Evolutionary conservation across 768 basidiomycete species (phyloP).

Genomic region (Xerocomellus amylosporus): DNA sequence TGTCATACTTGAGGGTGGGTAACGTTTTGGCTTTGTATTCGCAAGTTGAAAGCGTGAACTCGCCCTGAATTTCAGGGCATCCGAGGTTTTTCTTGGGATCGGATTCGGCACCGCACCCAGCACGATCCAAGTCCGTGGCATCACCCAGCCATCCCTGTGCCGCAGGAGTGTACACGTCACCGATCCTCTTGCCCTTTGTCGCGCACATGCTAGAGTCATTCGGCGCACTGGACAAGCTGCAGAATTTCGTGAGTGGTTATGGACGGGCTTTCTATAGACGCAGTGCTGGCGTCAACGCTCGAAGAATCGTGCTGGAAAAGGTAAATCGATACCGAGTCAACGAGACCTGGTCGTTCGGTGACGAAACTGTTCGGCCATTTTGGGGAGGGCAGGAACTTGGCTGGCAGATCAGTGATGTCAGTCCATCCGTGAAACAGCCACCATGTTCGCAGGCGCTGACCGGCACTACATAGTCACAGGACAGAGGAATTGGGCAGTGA

Average conservation of each 20-base stretch:
- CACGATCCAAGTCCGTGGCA: constrained; percentile 62
- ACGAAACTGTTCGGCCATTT: constrained; percentile 72
- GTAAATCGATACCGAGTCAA: constrained; percentile 41
- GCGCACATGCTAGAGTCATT: constrained; percentile 88
- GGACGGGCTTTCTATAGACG: constrained; percentile 80
- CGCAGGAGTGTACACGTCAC: constrained; percentile 94
- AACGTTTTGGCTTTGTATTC: not conserved
- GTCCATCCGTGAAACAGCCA: not conserved
- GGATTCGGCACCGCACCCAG: constrained; percentile 92
- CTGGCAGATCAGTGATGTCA: constrained; percentile 56
- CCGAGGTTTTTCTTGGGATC: constrained; percentile 96
- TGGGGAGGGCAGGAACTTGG: constrained; percentile 78
- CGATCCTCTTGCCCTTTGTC: constrained; percentile 85
- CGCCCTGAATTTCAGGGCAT: constrained; percentile 52
- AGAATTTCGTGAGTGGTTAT: constrained; percentile 72
- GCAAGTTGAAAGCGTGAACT: not conserved
- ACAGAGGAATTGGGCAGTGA: not conserved
- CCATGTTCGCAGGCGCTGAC: not conserved
- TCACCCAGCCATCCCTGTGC: constrained; percentile 76
- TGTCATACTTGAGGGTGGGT: constrained; percentile 69
- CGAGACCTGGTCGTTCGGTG: constrained; percentile 42
- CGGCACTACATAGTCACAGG: constrained; percentile 1
- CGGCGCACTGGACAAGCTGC: constrained; percentile 77
- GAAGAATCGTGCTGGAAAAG: constrained; percentile 44
- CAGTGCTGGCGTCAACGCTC: constrained; percentile 28